Evolutionary conservation across 345 rosid species (phyloP).

Genomic region (Eucalyptus viminalis): DNA sequence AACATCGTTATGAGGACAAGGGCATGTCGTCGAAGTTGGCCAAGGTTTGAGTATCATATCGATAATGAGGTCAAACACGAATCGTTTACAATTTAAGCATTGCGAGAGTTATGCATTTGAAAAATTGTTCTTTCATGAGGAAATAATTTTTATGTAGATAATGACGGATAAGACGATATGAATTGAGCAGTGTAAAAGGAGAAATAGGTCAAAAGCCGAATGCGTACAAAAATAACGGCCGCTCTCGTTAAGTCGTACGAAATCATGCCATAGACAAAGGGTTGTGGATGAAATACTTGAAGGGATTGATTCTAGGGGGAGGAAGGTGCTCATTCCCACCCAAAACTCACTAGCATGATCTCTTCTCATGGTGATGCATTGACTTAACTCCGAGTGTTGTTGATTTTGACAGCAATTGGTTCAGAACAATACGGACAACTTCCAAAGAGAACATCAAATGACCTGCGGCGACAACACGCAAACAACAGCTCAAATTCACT

Average conservation of each 20-base stretch:
- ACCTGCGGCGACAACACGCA: slow-evolving; percentile 18
- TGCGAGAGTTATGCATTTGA: not conserved
- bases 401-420: slow-evolving; percentile 60
- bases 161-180: not conserved
- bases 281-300: not conserved
- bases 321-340: not conserved
- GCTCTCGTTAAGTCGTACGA: not conserved
- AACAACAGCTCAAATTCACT: not conserved
- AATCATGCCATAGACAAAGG: not conserved
- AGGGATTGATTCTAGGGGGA: not conserved
- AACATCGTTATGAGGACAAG: not conserved
- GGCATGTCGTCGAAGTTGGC: not conserved
- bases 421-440: slow-evolving; percentile 76
- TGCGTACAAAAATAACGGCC: not conserved
- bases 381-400: slow-evolving; percentile 7
- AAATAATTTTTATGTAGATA: not conserved
- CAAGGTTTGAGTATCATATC: not conserved
- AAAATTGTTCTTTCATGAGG: not conserved
- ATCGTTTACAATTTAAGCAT: not conserved
- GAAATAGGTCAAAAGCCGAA: not conserved
- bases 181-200: not conserved
- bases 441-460: slow-evolving; percentile 67
- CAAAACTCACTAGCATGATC: not conserved
- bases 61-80: not conserved
- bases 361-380: not conserved